Evolutionary conservation across 208 protist species (phyloP).

Genomic region (Phytomonas francai): DNA sequence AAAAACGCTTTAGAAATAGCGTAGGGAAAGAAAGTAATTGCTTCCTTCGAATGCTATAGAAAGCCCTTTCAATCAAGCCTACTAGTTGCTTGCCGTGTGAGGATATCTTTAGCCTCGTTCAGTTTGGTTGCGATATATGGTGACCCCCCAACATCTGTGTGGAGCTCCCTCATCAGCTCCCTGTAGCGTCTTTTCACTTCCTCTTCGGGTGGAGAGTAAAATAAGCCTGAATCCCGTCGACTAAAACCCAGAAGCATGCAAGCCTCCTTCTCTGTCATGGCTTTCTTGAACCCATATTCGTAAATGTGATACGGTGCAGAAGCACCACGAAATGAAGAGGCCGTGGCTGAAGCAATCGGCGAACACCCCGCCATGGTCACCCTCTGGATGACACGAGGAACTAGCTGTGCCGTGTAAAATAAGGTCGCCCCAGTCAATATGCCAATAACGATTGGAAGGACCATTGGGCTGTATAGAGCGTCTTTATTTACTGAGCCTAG

Average conservation of each 20-base stretch:
- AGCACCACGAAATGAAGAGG: slow-evolving; percentile 3
- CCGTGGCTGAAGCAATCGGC: not conserved
- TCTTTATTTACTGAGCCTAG: not conserved
- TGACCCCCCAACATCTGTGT: slow-evolving; percentile 65
- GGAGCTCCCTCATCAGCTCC: slow-evolving; percentile 59
- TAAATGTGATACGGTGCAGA: slow-evolving; percentile 37
- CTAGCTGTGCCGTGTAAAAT: not conserved
- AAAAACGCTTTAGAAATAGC: not conserved
- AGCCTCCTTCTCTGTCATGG: slow-evolving; percentile 63
- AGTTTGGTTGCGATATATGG: slow-evolving; percentile 71
- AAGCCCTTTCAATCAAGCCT: not conserved
- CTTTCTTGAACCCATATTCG: slow-evolving; percentile 54
- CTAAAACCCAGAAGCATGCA: slow-evolving; percentile 55
- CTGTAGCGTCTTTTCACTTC: slow-evolving; percentile 70
- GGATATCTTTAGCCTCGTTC: slow-evolving; percentile 70
- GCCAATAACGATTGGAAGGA: not conserved
- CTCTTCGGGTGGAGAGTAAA: slow-evolving; percentile 25
- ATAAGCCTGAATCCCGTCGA: slow-evolving; percentile 19
- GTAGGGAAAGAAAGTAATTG: not conserved
- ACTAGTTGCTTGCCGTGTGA: slow-evolving; percentile 12
- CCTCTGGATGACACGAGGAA: not conserved
- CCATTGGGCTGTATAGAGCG: not conserved
- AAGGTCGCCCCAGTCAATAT: not conserved
- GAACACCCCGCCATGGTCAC: not conserved
- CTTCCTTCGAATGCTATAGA: not conserved